Evolutionary conservation across 2,329 filamentous ascomycete genomes (phyloP).

Genomic region (Nannizziopsis arthrosporioides): DNA sequence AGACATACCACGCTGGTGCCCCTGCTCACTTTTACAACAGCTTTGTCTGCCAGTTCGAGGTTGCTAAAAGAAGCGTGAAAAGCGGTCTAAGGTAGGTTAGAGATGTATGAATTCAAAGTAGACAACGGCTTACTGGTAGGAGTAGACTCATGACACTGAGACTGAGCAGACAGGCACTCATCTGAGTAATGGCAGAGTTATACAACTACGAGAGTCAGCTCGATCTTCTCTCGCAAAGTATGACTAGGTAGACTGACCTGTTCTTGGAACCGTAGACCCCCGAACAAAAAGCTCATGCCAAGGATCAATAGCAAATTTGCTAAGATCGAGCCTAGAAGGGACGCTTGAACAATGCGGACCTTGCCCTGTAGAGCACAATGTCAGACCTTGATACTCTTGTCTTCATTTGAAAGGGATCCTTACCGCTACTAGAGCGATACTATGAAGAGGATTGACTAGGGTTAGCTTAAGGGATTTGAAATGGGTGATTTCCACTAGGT

Average conservation of each 20-base stretch:
- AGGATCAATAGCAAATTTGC: constrained; percentile 81
- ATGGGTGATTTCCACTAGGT: neutral
- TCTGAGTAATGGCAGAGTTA: constrained; percentile 85
- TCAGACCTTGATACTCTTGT: too few relatives aligned
- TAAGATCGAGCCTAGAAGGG: constrained; percentile 78
- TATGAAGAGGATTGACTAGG: constrained; percentile 24
- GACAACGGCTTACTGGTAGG: constrained; percentile 51
- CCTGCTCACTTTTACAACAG: constrained; percentile 74
- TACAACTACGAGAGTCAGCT: constrained; percentile 50
- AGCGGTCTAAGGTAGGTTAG: constrained; percentile 49
- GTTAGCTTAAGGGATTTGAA: neutral
- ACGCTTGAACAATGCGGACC: constrained; percentile 81
- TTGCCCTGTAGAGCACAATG: constrained; percentile 66
- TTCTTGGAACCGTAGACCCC: constrained; percentile 72
- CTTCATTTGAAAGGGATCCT: constrained; percentile 10
- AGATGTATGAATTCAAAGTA: neutral
- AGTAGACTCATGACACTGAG: constrained; percentile 71
- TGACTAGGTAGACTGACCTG: constrained; percentile 44
- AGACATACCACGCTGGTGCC: constrained; percentile 68
- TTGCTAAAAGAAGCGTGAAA: constrained; percentile 79
- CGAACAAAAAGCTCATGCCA: constrained; percentile 88
- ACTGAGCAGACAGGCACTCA: constrained; percentile 67
- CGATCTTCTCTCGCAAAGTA: neutral
- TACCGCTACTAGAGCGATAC: constrained; percentile 63
- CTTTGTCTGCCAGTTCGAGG: constrained; percentile 48